Evolutionary conservation across 2,329 filamentous ascomycete genomes (phyloP).

Genomic region (Sclerotiophoma versabilis): DNA sequence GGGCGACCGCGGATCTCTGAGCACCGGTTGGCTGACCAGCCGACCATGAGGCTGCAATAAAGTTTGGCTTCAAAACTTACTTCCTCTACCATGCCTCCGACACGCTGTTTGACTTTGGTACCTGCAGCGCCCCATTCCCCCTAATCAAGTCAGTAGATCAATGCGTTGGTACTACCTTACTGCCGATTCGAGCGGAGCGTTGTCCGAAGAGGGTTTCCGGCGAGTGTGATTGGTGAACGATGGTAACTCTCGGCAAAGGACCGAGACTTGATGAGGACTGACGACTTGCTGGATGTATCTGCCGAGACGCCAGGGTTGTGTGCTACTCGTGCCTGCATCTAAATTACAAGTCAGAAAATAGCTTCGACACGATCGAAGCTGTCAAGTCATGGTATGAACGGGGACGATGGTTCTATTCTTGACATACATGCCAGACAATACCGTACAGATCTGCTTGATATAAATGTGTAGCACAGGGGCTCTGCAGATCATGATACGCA

Average conservation of each 20-base stretch:
- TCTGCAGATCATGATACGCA: constrained; percentile 6
- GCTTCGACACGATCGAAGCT: neutral
- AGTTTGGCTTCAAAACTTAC: constrained; percentile 1
- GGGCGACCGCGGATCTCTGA: constrained; percentile 86
- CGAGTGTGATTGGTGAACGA: constrained; percentile 6
- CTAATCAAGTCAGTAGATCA: constrained; percentile 5
- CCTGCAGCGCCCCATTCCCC: constrained; percentile 5
- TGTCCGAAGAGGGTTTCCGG: neutral
- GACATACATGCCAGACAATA: neutral
- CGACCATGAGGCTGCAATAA: constrained; percentile 36
- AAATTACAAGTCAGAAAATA: neutral
- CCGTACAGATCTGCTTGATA: neutral
- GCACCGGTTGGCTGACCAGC: constrained; percentile 76
- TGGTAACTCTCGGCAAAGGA: constrained; percentile 7
- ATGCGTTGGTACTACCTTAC: constrained; percentile 1
- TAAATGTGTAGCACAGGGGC: constrained; percentile 3
- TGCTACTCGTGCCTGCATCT: neutral
- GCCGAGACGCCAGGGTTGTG: neutral
- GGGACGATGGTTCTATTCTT: neutral
- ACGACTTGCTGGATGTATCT: neutral
- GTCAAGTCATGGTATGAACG: neutral
- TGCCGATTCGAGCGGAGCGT: constrained; percentile 4
- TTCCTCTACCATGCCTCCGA: constrained; percentile 3
- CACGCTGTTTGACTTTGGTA: constrained; percentile 4
- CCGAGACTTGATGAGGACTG: constrained; percentile 8